Base-by-base conservation (phyloP, 139 green algal genomes). In the Raphidocelis subcapitata region DNA sequence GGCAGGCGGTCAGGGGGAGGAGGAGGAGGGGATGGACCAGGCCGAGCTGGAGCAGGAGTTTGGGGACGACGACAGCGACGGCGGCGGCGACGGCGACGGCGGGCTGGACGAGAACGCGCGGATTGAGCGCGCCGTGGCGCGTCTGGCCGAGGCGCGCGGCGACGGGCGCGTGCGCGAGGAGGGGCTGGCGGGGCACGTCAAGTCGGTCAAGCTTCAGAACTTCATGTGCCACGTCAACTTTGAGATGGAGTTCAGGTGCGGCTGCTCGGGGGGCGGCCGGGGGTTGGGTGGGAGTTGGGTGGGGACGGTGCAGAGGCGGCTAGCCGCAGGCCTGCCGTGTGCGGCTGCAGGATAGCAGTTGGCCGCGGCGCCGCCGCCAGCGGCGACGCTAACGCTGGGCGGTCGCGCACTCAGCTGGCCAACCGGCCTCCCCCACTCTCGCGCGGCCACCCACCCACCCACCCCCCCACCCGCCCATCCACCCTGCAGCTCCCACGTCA, bases 201-300 rank as follows among this genome's bases (percentile, higher is more conserved):
- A 86, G 59, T 65, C 44, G 16, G 74, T 95, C 21, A 59, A 62
- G 31, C 26, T 91, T 8, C 65, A 83, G 69, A 90, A 93, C 71
- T 94, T 95, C 80, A 95, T 94, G 90, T 91, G 86, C 74, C 90
- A 95, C 67, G 62, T 81, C 26, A 82, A 90, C 72, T 84, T 95
- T 31, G 73, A 84, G 56, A 77, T 93, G 15, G 74, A 89, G 2
- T 88, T 95, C 47, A 77, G 77, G 87, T 90, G 54, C 24, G 80
- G 32, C 41, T 20, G 41, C n/a, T n/a, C n/a, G 41, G 41, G 41
- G 41, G 8, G 41, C 8, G 41, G 41, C 8, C 41, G 41, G 41
- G 41, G 8, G 41, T n/a, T n/a, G n/a, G n/a, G n/a, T n/a, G n/a
- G n/a, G n/a, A n/a, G n/a, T n/a, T n/a, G n/a, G n/a, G n/a, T n/a